Percentiles rank a stretch among this genome's conserved stretches.
Conservation (phyloP, 768 basidiomycete genomes). For the Sporobolomyces pararoseus region DNA sequence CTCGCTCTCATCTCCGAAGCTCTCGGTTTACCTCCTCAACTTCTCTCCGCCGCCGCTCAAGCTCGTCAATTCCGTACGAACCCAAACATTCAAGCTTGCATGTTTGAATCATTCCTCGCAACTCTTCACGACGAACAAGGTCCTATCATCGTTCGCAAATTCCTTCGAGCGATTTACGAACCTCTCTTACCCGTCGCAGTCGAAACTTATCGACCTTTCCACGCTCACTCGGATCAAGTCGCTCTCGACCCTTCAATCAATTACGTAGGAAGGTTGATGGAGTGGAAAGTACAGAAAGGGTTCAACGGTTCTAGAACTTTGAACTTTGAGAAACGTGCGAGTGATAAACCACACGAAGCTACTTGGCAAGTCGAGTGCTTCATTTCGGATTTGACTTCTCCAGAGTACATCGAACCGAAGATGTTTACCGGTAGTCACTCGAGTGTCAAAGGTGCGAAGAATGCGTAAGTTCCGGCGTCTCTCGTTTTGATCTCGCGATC, state of each 20-base stretch:
- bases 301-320: neutral
- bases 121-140: constrained; percentile 19
- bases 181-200: constrained; percentile 1
- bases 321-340: neutral
- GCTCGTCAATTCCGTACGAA: neutral
- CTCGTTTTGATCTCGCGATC: neutral
- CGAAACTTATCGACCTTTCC: neutral
- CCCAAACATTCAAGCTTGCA: constrained; percentile 12
- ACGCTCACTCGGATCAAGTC: neutral
- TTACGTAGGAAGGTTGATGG: constrained; percentile 3
- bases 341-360: neutral
- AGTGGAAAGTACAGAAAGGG: constrained; percentile 7
- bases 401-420: neutral
- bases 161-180: constrained; percentile 10
- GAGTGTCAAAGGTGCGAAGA: constrained; percentile 4
- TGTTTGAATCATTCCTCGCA: constrained; percentile 26
- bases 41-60: constrained; percentile 4
- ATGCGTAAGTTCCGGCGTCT: neutral
- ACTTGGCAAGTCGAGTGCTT: constrained; percentile 2
- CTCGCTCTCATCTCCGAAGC: constrained; percentile 17
- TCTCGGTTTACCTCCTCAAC: constrained; percentile 1
- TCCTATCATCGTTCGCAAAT: neutral
- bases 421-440: neutral
- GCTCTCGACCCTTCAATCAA: neutral
- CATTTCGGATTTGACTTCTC: neutral